Percentiles rank a stretch among this genome's conserved stretches.
These are phyloP conservation scores for Salvia miltiorrhiza DNA, from an alignment of 257 asterid genomes.

Conservation along the genomic window DNA sequence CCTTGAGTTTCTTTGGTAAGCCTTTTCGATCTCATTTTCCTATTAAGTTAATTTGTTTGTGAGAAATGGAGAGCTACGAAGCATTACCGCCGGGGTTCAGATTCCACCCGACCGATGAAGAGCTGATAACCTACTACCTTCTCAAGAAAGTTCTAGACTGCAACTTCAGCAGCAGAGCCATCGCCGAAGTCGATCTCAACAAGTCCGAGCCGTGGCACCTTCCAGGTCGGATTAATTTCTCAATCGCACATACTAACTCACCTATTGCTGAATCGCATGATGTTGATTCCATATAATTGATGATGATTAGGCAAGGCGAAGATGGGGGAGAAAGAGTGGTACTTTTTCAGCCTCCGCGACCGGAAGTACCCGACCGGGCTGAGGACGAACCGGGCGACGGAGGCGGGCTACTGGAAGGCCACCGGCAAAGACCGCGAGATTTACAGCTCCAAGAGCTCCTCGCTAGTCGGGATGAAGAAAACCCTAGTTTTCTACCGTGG, in stretches of 20 bases:
- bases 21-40: neutral
- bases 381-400: constrained; percentile 91
- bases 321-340: constrained; percentile 97
- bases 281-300: too few species aligned
- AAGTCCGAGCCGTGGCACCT: constrained; percentile 96
- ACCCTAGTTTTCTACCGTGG: constrained; percentile 93
- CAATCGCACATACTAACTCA: too few species aligned
- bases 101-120: constrained; percentile 92
- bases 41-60: too few species aligned
- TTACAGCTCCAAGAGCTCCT: constrained; percentile 55
- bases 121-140: constrained; percentile 75
- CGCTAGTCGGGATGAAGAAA: constrained; percentile 97
- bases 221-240: constrained; percentile 44
- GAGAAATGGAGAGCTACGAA: constrained; percentile 48
- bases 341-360: constrained; percentile 81
- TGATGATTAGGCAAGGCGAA: constrained; percentile 52
- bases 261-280: neutral
- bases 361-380: constrained; percentile 86
- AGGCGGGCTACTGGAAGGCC: constrained; percentile 96
- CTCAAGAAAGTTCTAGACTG: constrained; percentile 73
- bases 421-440: constrained; percentile 93
- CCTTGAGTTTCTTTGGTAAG: neutral
- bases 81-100: constrained; percentile 79
- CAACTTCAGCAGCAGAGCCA: constrained; percentile 60
- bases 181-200: constrained; percentile 88